phyloP scores from a whole-genome alignment of 169 alveolate genomes.

The Cryptosporidium ubiquitum region DNA sequence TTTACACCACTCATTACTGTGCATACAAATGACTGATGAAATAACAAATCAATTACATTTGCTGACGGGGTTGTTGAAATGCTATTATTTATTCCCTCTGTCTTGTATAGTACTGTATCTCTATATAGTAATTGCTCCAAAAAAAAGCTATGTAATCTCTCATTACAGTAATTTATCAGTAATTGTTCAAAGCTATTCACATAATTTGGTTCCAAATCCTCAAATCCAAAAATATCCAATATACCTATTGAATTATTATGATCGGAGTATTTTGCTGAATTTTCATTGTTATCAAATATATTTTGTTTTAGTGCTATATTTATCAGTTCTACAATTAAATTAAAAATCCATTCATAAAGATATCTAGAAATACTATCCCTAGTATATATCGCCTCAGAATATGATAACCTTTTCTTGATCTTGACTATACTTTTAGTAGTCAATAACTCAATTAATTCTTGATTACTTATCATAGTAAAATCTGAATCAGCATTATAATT shows the following conservation, averaged over 20 bases:
- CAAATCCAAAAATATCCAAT: conserved; percentile 88
- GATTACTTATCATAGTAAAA: not conserved
- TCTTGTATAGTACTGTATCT: conserved; percentile 83
- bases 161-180: conserved; percentile 90
- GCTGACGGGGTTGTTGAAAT: conserved; percentile 41
- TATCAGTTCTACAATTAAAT: conserved; percentile 78
- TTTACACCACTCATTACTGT: conserved; percentile 66
- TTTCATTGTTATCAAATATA: not conserved
- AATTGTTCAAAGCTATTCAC: conserved; percentile 88
- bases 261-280: not conserved
- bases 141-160: conserved; percentile 86
- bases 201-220: conserved; percentile 82
- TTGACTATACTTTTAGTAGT: conserved; percentile 79
- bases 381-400: conserved; percentile 79
- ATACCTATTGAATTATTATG: conserved; percentile 80
- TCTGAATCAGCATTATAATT: not conserved
- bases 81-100: conserved; percentile 52
- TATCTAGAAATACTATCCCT: conserved; percentile 82
- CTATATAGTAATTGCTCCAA: conserved; percentile 86
- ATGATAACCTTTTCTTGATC: conserved; percentile 76
- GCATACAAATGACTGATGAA: conserved; percentile 71
- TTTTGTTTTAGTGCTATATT: conserved; percentile 76
- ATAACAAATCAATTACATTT: conserved; percentile 52
- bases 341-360: conserved; percentile 79
- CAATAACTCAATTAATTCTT: conserved; percentile 76